phyloP scores from a whole-genome alignment of 306 rosid species.

The Abrus precatorius region DNA sequence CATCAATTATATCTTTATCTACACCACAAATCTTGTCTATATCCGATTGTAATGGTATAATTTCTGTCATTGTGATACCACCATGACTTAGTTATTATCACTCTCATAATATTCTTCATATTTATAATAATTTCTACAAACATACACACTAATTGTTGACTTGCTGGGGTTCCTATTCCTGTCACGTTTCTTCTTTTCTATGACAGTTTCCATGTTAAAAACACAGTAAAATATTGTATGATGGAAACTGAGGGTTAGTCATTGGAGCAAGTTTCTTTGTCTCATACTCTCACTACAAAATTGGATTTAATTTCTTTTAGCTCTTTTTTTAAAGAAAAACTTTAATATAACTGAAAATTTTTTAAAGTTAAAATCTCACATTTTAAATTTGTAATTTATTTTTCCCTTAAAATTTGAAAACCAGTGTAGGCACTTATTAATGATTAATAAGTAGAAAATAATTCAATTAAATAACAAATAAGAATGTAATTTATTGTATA shows the following conservation, averaged over 20 bases:
- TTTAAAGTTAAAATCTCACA: too few relatives aligned
- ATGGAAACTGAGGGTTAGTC: background rate
- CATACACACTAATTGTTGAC: background rate
- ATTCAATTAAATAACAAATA: background rate
- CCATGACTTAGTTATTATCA: constrained; percentile 24
- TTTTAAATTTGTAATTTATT: too few relatives aligned
- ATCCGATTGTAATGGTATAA: constrained; percentile 3
- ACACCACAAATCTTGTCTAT: constrained; percentile 37
- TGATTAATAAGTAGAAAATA: background rate
- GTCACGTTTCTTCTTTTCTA: background rate
- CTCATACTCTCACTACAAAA: background rate
- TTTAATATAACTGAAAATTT: too few relatives aligned
- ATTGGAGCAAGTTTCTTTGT: background rate
- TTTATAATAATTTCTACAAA: background rate
- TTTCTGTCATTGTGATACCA: background rate
- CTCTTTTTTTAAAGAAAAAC: too few relatives aligned
- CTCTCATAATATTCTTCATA: background rate
- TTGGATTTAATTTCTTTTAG: too few relatives aligned
- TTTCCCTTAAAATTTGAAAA: background rate
- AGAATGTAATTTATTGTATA: background rate
- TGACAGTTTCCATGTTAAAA: background rate
- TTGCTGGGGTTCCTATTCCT: background rate
- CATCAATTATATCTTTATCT: constrained; percentile 15
- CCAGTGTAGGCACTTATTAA: background rate
- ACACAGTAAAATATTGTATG: background rate